Conservation (phyloP, 805 yeast genomes). For the Suhomyces sp. region DNA sequence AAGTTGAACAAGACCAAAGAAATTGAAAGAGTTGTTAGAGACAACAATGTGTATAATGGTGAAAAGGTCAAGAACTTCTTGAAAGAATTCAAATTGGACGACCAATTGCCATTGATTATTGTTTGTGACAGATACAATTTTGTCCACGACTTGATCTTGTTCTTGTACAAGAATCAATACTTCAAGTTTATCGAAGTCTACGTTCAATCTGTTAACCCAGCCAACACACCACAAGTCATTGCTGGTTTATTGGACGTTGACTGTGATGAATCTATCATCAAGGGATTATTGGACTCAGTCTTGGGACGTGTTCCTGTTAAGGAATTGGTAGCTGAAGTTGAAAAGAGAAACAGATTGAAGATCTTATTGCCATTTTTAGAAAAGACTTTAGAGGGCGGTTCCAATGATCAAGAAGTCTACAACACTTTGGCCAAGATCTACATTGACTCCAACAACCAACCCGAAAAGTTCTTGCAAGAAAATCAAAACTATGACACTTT, state of each 20-base stretch:
- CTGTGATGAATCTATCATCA: constrained; percentile 88
- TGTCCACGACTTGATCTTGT: constrained; percentile 90
- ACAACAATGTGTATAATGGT: constrained; percentile 90
- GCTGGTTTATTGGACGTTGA: constrained; percentile 97
- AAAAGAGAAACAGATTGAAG: constrained; percentile 92
- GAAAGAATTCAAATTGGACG: constrained; percentile 90
- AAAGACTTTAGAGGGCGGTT: constrained; percentile 77
- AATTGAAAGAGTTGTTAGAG: constrained; percentile 93
- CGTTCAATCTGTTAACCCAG: constrained; percentile 95
- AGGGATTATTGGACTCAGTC: constrained; percentile 75
- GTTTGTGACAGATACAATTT: constrained; percentile 91
- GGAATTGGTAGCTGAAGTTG: constrained; percentile 89
- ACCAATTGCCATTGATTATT: constrained; percentile 93
- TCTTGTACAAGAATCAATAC: constrained; percentile 91
- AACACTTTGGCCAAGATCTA: constrained; percentile 96
- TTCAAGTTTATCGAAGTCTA: constrained; percentile 96
- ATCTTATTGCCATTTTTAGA: constrained; percentile 90
- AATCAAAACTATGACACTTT: constrained; percentile 88
- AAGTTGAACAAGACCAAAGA: constrained; percentile 86
- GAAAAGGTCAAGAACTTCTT: constrained; percentile 96
- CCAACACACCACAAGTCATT: constrained; percentile 93
- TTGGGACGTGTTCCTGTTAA: constrained; percentile 92
- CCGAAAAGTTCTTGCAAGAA: constrained; percentile 93
- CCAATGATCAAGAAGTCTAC: constrained; percentile 85
- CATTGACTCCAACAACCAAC: constrained; percentile 95